phyloP scores from a whole-genome alignment of 306 rosid genomes.

The Castanea sativa region DNA sequence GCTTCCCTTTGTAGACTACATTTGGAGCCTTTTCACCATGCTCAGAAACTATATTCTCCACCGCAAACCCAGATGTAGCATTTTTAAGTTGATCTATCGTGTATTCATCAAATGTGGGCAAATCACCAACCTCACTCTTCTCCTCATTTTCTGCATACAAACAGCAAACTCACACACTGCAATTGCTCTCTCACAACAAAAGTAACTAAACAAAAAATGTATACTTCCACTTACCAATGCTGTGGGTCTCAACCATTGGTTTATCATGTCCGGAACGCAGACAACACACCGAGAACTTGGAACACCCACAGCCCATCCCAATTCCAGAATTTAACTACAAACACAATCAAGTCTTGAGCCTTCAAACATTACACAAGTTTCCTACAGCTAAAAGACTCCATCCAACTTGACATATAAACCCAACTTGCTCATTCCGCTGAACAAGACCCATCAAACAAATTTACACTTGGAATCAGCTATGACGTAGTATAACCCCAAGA shows the following conservation, averaged over 20 bases:
- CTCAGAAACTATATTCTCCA: constrained; percentile 93
- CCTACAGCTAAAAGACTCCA: constrained; percentile 23
- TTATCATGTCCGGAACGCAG: constrained; percentile 34
- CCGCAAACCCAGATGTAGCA: constrained; percentile 87
- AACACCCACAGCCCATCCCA: constrained; percentile 84
- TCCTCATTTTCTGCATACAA: constrained; percentile 60
- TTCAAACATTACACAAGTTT: constrained; percentile 18
- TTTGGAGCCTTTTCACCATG: constrained; percentile 99
- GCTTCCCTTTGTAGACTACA: constrained; percentile 90
- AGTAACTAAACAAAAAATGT: constrained; percentile 16
- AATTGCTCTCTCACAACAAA: constrained; percentile 14
- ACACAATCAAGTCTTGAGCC: constrained; percentile 23
- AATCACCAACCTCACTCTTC: constrained; percentile 44
- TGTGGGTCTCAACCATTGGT: constrained; percentile 47
- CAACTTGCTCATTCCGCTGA: constrained; percentile 19
- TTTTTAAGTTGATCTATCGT: constrained; percentile 73
- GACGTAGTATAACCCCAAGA: neutral
- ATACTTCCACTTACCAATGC: constrained; percentile 46
- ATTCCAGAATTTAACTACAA: constrained; percentile 27
- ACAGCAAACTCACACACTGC: constrained; percentile 19
- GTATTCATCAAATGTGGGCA: constrained; percentile 68
- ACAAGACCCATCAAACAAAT: constrained; percentile 17
- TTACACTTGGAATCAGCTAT: neutral
- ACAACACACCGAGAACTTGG: constrained; percentile 63
- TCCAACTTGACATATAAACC: constrained; percentile 21